Evolutionary conservation across 257 asterid genomes (phyloP).

Genomic region (Scutellaria minor): DNA sequence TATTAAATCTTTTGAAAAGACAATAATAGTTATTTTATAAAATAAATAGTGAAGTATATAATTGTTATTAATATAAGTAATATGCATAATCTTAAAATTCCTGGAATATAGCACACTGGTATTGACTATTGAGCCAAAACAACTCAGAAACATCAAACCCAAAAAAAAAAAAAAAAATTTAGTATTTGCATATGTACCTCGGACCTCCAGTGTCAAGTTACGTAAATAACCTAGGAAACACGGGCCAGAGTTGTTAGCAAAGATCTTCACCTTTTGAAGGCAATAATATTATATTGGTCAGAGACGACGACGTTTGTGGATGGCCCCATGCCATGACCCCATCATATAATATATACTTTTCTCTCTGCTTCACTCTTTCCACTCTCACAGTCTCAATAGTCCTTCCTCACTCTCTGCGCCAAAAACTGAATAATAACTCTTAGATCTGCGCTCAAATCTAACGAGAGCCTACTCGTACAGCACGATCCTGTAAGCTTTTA

Average conservation of each 20-base stretch:
- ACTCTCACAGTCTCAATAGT: constrained; percentile 23
- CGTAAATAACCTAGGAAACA: constrained; percentile 27
- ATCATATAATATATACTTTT: neutral
- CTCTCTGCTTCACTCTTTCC: constrained; percentile 22
- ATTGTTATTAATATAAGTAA: no score
- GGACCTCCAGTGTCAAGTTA: constrained; percentile 5
- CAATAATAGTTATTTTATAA: no score
- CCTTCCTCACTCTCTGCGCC: constrained; percentile 30
- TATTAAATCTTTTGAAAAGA: no score
- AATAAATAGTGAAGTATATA: no score
- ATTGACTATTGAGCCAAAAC: neutral
- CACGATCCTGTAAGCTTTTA: constrained; percentile 50
- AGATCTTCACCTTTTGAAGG: no score
- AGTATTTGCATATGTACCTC: no score
- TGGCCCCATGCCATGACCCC: constrained; percentile 23
- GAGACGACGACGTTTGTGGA: constrained; percentile 27
- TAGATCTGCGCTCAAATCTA: constrained; percentile 52
- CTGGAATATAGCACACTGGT: no score
- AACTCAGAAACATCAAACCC: neutral
- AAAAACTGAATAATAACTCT: constrained; percentile 12
- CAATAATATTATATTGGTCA: neutral
- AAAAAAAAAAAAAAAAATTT: neutral
- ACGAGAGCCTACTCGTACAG: constrained; percentile 23
- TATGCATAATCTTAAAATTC: no score
- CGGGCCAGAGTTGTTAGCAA: neutral